A percentile compares a stretch with the other conserved stretches of the same genome.
Evolutionary conservation across 1,284 basidiomycete species (phyloP).

Genomic region (Leucoagaricus sp.): DNA sequence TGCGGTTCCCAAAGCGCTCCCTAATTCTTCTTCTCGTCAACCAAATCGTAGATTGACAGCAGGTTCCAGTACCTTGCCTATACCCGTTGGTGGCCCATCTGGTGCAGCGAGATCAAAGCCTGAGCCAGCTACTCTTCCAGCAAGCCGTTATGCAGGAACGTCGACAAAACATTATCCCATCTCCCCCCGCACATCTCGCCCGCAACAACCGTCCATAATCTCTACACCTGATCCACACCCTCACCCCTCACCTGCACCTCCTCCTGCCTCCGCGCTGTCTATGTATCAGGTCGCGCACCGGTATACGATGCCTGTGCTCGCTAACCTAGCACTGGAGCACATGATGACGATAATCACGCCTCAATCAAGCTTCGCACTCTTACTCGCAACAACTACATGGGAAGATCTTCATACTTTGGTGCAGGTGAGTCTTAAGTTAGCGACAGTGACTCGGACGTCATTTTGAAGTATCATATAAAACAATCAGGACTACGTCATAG

Average conservation of each 20-base stretch:
- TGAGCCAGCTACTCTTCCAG: constrained; percentile 37
- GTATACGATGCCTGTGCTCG: constrained; percentile 70
- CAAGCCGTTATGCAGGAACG: constrained; percentile 34
- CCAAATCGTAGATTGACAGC: constrained; percentile 16
- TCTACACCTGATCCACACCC: constrained; percentile 67
- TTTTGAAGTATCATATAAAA: constrained; percentile 25
- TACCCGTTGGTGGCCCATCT: constrained; percentile 23
- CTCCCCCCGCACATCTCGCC: constrained; percentile 43
- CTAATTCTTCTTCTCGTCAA: constrained; percentile 5
- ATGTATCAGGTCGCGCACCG: constrained; percentile 84
- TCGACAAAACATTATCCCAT: constrained; percentile 43
- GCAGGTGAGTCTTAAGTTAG: constrained; percentile 40
- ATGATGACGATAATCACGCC: constrained; percentile 76
- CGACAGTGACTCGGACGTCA: not conserved
- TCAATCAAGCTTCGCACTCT: constrained; percentile 67
- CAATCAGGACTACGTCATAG: constrained; percentile 71
- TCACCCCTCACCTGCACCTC: constrained; percentile 67
- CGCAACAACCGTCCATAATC: constrained; percentile 31
- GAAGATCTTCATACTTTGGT: constrained; percentile 64
- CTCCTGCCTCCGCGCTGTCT: constrained; percentile 71
- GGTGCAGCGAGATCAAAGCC: constrained; percentile 37
- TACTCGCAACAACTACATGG: constrained; percentile 69
- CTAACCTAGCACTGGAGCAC: constrained; percentile 70
- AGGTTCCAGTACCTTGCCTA: constrained; percentile 21
- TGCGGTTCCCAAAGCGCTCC: constrained; percentile 13